Percentiles rank a stretch among this genome's conserved stretches.
phyloP scores from a whole-genome alignment of 495 filamentous ascomycete species.

The Podospora anserina region DNA sequence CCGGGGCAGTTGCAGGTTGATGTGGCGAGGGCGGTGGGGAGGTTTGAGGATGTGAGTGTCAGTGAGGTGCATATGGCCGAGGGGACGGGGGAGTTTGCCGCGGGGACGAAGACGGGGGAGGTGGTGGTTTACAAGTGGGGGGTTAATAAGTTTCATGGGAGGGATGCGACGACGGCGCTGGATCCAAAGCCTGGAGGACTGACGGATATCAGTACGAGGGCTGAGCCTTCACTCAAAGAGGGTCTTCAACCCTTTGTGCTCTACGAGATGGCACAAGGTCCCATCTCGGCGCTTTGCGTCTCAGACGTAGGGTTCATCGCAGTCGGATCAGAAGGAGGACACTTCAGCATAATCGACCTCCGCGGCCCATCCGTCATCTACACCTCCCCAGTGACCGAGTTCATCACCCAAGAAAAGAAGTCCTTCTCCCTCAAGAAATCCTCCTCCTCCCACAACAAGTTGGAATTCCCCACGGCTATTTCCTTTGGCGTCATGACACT shows the following conservation, averaged over 20 bases:
- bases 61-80: constrained; percentile 70
- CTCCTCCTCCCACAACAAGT: constrained; percentile 33
- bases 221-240: constrained; percentile 76
- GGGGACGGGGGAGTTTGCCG: constrained; percentile 77
- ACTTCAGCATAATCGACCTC: constrained; percentile 76
- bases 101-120: constrained; percentile 77
- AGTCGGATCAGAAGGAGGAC: constrained; percentile 76
- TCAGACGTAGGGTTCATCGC: constrained; percentile 91
- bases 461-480: constrained; percentile 73
- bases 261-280: constrained; percentile 75
- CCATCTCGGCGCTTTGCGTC: constrained; percentile 71
- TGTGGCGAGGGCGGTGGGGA: constrained; percentile 73
- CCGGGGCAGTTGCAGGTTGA: constrained; percentile 77
- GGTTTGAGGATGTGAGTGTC: constrained; percentile 73
- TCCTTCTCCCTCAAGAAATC: constrained; percentile 57
- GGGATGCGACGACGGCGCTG: constrained; percentile 50
- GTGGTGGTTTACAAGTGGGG: constrained; percentile 86
- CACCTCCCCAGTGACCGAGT: constrained; percentile 60
- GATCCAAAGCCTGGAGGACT: constrained; percentile 59
- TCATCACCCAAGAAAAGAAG: constrained; percentile 67
- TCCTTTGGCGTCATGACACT: constrained; percentile 93
- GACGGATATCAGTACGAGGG: constrained; percentile 67
- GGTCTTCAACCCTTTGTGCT: constrained; percentile 78
- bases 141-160: constrained; percentile 60
- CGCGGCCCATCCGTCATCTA: constrained; percentile 88